A percentile compares a stretch with the other conserved stretches of the same genome.
These are phyloP conservation scores for Apiospora malaysiana DNA, from an alignment of 2,329 filamentous ascomycete genomes.

Conservation along the genomic window DNA sequence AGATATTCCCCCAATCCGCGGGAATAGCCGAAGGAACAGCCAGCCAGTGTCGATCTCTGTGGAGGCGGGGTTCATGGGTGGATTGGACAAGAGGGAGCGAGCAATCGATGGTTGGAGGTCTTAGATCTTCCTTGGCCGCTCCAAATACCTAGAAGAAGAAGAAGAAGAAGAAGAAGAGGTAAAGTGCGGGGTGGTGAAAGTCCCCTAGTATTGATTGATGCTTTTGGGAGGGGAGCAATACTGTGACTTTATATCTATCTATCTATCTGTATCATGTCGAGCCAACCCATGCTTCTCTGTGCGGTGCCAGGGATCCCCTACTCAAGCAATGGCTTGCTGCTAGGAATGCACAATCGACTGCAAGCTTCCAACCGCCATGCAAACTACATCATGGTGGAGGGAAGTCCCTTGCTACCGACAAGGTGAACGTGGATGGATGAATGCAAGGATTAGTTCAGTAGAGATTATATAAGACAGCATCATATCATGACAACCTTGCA, in stretches of 20 bases:
- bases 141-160: neutral
- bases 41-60: conserved; percentile 4
- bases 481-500: neutral
- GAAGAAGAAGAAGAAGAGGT: neutral
- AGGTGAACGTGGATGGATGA: neutral
- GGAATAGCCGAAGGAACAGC: conserved; percentile 10
- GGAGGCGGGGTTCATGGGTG: conserved; percentile 9
- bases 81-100: neutral
- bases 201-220: neutral
- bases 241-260: neutral
- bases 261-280: neutral
- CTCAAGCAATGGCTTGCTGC: neutral
- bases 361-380: neutral
- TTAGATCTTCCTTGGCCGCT: neutral
- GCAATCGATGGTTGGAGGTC: neutral
- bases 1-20: neutral
- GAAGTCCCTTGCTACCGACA: neutral
- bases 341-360: neutral
- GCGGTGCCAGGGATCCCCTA: neutral
- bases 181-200: neutral
- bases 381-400: neutral
- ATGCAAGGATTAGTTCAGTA: neutral
- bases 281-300: neutral
- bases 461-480: too few species aligned
- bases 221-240: neutral